Conservation (phyloP, 495 filamentous ascomycete species). For the Sordaria brevicollis region DNA sequence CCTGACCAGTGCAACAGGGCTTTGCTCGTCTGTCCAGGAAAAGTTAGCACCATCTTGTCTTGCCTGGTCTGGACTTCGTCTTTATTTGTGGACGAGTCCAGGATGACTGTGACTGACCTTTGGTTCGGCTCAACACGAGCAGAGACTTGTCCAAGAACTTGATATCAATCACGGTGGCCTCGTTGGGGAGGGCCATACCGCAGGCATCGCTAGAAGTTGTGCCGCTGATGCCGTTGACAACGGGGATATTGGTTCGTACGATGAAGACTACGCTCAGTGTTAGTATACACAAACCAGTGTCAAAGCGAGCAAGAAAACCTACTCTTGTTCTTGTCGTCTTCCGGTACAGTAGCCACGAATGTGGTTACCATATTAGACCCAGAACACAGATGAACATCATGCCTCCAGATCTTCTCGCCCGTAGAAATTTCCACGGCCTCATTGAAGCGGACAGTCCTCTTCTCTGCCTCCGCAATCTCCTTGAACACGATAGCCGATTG, state of each 20-base stretch:
- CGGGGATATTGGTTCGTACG: slow-evolving; percentile 26
- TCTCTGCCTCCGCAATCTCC: slow-evolving; percentile 45
- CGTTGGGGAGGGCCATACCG: slow-evolving; percentile 28
- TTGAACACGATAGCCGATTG: slow-evolving; percentile 34
- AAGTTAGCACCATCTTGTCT: not conserved
- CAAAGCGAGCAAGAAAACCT: slow-evolving; percentile 1
- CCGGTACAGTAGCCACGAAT: slow-evolving; percentile 26
- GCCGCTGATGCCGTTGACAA: slow-evolving; percentile 35
- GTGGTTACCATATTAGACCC: slow-evolving; percentile 17
- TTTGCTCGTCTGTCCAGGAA: slow-evolving; percentile 10
- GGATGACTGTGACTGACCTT: slow-evolving; percentile 29
- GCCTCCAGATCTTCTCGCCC: slow-evolving; percentile 25
- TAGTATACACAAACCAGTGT: not conserved
- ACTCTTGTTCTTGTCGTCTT: slow-evolving; percentile 15
- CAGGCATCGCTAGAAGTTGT: slow-evolving; percentile 18
- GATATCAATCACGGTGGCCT: slow-evolving; percentile 32
- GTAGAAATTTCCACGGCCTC: slow-evolving; percentile 26
- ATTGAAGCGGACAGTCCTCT: slow-evolving; percentile 44
- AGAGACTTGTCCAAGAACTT: slow-evolving; percentile 37
- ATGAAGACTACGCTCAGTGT: slow-evolving; percentile 37
- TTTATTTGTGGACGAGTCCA: too few relatives aligned
- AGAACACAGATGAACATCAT: slow-evolving; percentile 26
- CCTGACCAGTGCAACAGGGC: slow-evolving; percentile 5
- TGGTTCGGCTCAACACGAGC: slow-evolving; percentile 30
- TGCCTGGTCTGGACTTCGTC: not conserved